A percentile compares a stretch with the other conserved stretches of the same genome.
phyloP scores from a whole-genome alignment of 208 protist species.

The Acanthamoeba castellanii region DNA sequence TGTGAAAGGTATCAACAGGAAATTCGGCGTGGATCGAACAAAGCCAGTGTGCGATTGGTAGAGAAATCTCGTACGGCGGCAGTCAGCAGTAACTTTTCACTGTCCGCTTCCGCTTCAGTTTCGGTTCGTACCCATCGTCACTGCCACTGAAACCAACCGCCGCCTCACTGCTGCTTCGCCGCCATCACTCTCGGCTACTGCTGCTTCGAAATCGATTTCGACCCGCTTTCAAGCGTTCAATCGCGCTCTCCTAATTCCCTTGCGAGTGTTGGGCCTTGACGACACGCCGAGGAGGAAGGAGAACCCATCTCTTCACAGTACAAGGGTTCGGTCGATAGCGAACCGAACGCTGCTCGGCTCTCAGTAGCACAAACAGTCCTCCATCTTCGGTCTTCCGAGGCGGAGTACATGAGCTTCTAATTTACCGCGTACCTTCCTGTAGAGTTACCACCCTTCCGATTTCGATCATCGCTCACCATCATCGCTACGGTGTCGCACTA shows the following conservation, averaged over 20 bases:
- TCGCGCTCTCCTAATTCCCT: neutral
- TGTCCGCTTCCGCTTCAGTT: conserved; percentile 22
- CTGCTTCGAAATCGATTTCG: neutral
- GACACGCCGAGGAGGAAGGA: neutral
- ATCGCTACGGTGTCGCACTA: neutral
- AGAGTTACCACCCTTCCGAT: neutral
- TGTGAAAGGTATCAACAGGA: neutral
- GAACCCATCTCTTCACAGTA: neutral
- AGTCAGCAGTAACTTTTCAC: neutral
- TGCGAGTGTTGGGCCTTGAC: neutral
- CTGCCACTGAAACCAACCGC: neutral
- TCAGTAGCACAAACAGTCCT: neutral
- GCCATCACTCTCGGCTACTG: neutral
- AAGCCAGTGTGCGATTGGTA: neutral
- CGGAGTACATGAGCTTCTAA: neutral
- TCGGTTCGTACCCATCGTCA: conserved; percentile 28
- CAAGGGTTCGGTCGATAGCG: conserved; percentile 11
- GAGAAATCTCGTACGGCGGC: neutral
- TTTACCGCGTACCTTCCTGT: neutral
- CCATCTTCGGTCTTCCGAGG: neutral
- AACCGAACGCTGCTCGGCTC: neutral
- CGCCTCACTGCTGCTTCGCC: neutral
- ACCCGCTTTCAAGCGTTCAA: neutral
- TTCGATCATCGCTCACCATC: neutral
- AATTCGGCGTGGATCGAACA: neutral